Evolutionary conservation across 106 monocot species (phyloP), one percentile per base, ranked within the genome.

Genomic region (Dendrobium catenatum): DNA sequence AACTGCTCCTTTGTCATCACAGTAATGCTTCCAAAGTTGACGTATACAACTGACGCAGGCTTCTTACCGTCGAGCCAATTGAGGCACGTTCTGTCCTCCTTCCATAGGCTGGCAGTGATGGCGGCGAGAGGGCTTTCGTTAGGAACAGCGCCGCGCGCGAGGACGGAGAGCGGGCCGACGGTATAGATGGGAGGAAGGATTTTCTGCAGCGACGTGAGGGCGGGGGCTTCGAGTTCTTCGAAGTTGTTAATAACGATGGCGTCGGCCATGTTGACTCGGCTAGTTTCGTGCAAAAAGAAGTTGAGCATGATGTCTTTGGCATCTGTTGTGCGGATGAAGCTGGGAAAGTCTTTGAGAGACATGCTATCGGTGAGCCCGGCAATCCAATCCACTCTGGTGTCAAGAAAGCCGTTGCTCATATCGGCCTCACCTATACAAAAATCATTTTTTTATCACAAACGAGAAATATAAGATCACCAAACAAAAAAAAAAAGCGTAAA

Each of bases 301-400:
- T 80, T 82, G 54, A 91, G 79, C 80, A 87, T 74, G 58, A 84
- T 31, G 77, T 91, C 89, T 67, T 89, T 55, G 17, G 31, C 42
- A 67, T 89, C 83, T 6, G 86, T 85, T 2, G 91, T 89, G 46
- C 94, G 73, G 77, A 91, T 80, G 85, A 94, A 94, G 73, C 87
- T 86, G 0, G 88, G 84, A 8, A 91, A 41, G 80, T 94, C 94
- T 55, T 81, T 83, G 24, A 91, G 82, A 20, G 86, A 81, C 26
- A 81, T 56, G 19, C 75, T 59, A 17, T 47, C 26, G 9, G 15
- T 61, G 56, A 81, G 51, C 24, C 81, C 81, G 0, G 74, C 44
- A 42, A 81, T 47, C 75, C 47, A 81, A 61, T 81, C 81, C 56
- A 81, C 51, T 37, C 47, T 26, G 4, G 55, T 81, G 37, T 81